Conservation (phyloP, 2,329 filamentous ascomycete genomes). For the Chaetomiaceae sp. region DNA sequence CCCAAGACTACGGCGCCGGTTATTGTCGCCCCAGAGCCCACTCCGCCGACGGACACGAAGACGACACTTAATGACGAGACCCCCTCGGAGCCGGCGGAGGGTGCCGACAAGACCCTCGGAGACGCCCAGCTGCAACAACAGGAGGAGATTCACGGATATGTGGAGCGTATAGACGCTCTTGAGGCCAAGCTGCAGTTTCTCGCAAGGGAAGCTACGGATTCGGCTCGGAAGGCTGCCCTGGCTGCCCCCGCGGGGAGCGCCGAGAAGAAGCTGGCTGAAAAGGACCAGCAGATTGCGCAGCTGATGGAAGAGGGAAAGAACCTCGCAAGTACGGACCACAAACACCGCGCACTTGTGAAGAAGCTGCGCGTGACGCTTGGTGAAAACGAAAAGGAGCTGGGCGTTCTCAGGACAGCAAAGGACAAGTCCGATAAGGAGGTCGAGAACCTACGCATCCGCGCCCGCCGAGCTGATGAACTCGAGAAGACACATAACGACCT, state of each 20-base stretch:
- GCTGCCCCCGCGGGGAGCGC: constrained; percentile 57
- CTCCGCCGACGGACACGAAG: neutral
- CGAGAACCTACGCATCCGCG: constrained; percentile 42
- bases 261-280: constrained; percentile 80
- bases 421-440: constrained; percentile 54
- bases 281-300: constrained; percentile 82
- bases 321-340: constrained; percentile 79
- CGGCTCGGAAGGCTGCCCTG: constrained; percentile 64
- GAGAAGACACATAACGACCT: constrained; percentile 51
- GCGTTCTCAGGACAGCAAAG: constrained; percentile 53
- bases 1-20: neutral
- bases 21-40: neutral
- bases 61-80: constrained; percentile 10
- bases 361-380: constrained; percentile 65
- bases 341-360: constrained; percentile 76
- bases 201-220: constrained; percentile 70
- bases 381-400: constrained; percentile 61
- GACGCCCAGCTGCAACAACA: constrained; percentile 55
- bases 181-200: constrained; percentile 89
- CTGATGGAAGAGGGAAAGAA: constrained; percentile 91
- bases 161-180: constrained; percentile 86
- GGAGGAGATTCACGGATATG: constrained; percentile 76
- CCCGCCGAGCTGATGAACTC: constrained; percentile 46
- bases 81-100: constrained; percentile 36
- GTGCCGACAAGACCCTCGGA: constrained; percentile 34